Evolutionary conservation across 192 early-diverging fungal species (phyloP), one percentile per base, ranked within the genome.

Genomic region (Podila minutissima): DNA sequence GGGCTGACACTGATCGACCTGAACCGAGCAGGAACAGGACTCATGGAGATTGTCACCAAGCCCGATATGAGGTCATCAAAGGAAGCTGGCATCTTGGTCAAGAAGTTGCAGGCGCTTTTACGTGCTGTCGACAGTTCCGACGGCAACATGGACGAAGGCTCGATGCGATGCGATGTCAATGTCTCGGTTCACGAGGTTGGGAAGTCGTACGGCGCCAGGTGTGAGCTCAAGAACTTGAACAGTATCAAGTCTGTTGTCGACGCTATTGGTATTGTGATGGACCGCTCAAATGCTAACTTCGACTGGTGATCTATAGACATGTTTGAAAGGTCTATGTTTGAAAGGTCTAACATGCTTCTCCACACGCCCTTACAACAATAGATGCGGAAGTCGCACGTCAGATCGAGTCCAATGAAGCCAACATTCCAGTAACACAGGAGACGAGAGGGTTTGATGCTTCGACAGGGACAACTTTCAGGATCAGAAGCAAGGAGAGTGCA

Each of bases 11-110:
- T 94, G 13, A 85, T 94, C 13, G 97, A 98, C 65, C 82, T 96
- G 38, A 98, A 98, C 75, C 86, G 97, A 49, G 93, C 95, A 11
- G 96, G 96, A 7, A 90, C 92, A 3, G 95, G 92, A 7, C 81
- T 98, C 61, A 88, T 97, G 73, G 97, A 98, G 79, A 96, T 98
- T 83, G 94, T 98, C 0, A 97, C 93, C 3, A 89, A 91, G 66
- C 95, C 97, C 0, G 94, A 96, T 85, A 84, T 98, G 33, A 78
- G 83, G 67, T 92, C 93, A 8, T 89, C 92, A 0, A 85, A 88
- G 3, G 93, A 97, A 62, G 93, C 95, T 0, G 91, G 91, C 0
- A 64, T 90, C 11, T 85, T 93, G 73, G 86, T 97, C 41, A 92
- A 93, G 59, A 95, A 95, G 60, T 74, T 98, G 62, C 94, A 95